Conservation (phyloP, 176 grass and related monocot species). For the Elaeis guineensis region DNA sequence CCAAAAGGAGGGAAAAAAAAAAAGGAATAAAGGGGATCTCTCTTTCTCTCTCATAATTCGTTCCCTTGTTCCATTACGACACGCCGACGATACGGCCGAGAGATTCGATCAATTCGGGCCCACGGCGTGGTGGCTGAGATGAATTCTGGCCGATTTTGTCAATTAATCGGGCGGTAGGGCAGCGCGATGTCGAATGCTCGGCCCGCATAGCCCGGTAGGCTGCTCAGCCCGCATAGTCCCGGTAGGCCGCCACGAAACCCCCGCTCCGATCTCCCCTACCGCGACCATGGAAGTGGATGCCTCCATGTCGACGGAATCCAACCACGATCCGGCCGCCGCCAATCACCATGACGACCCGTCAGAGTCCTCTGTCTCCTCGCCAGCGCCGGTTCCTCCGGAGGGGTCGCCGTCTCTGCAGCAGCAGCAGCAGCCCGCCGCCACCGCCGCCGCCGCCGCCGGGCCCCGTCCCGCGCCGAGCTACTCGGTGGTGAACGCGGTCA, state of each 20-base stretch:
- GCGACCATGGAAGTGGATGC: constrained; percentile 74
- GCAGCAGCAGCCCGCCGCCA: not conserved
- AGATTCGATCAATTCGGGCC: not conserved
- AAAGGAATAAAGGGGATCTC: not conserved
- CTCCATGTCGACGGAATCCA: constrained; percentile 60
- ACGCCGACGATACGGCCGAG: too few species aligned
- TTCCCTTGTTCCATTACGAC: not conserved
- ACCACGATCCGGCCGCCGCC: constrained; percentile 36
- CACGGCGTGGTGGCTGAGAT: not conserved
- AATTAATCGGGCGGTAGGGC: not conserved
- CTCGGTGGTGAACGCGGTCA: constrained; percentile 64
- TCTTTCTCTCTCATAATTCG: not conserved
- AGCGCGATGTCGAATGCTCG: not conserved
- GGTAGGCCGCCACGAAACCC: not conserved
- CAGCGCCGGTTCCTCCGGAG: constrained; percentile 22
- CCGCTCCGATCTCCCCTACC: not conserved
- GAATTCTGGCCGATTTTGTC: not conserved
- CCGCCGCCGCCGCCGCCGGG: constrained; percentile 3
- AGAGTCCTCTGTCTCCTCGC: constrained; percentile 21
- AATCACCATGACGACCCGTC: constrained; percentile 15
- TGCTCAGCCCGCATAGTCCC: too few species aligned
- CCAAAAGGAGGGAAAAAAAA: too few species aligned
- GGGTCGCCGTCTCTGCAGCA: constrained; percentile 12
- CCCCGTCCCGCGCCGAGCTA: constrained; percentile 70
- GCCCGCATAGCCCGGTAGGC: too few species aligned